Evolutionary conservation across 768 basidiomycete genomes (phyloP), one percentile per base, ranked within the genome.

Genomic region (Royoungia palumana): DNA sequence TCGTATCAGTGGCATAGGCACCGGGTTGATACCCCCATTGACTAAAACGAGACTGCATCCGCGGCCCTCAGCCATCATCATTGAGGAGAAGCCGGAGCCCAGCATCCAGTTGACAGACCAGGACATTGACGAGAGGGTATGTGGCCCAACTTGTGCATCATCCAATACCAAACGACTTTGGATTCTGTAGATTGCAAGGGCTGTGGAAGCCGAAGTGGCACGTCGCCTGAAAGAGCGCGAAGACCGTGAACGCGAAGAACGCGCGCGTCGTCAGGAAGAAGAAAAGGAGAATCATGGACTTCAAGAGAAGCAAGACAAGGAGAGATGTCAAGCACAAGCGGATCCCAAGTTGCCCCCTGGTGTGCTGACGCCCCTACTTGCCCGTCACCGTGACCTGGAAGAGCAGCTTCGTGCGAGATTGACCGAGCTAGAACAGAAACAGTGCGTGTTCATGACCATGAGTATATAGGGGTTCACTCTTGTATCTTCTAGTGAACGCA

Each of bases 121-220:
- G 59, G 87, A 89, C 41, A 85, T 89, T 52, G 83, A 89, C 53
- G 84, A 83, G 30, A 72, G 82, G 70, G 88, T 85, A 57, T 65
- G 41, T 47, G 40, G 45, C 14, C 41, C 20, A 7, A 12, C 27
- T 12, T 51, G 28, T 34, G 5, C 30, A 21, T 11, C 36, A 14
- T 28, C 32, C n/a, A n/a, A 25, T 28, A 14, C 43, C 51, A 22
- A 44, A 50, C 24, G 27, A 38, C 41, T 8, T 35, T 21, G 19
- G 6, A 35, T 19, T 19, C 11, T 7, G 19, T 57, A 87, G 87
- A 88, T 90, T 47, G 80, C 83, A 40, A 79, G 73, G 54, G 83
- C 82, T 8, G 88, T 90, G 25, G 85, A 89, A 70, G 76, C 72
- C 7, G 86, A 90, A 63, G 87, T 87, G 45, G 78, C 82, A 14